These are phyloP conservation scores for Colletotrichum camelliae DNA, from an alignment of 2,329 filamentous ascomycete genomes.

Conservation along the genomic window DNA sequence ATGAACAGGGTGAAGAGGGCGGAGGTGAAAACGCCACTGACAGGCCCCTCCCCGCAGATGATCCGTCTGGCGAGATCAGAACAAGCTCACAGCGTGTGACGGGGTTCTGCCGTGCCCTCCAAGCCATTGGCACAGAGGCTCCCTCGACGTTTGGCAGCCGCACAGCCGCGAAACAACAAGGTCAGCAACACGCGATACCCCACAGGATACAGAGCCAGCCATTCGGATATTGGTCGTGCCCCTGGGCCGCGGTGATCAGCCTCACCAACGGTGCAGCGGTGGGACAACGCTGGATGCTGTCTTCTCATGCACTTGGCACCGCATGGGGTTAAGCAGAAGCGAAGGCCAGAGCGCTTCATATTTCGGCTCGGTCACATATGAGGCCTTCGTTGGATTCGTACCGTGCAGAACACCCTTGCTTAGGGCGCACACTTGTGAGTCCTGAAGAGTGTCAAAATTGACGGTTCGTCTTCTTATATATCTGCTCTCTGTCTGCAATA, in stretches of 20 bases:
- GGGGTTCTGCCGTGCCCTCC: no score
- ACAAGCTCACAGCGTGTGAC: not conserved
- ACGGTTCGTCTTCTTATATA: no score
- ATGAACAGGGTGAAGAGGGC: not conserved
- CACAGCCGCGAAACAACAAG: not conserved
- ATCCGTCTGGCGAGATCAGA: not conserved
- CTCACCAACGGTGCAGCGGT: no score
- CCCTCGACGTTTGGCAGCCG: accelerated
- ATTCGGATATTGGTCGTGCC: not conserved
- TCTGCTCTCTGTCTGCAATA: no score
- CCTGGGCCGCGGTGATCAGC: not conserved
- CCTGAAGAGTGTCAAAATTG: not conserved
- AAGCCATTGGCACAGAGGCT: no score
- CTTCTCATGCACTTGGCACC: not conserved
- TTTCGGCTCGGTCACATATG: not conserved
- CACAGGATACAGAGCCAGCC: not conserved
- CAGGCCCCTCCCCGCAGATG: not conserved
- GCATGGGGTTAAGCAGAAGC: accelerated
- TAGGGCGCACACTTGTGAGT: not conserved
- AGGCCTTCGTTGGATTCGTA: not conserved
- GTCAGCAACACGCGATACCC: not conserved
- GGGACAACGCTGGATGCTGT: not conserved
- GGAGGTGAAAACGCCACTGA: not conserved
- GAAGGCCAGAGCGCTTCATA: not conserved
- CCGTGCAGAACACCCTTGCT: not conserved